These are phyloP conservation scores for Flaveria bidentis DNA, from an alignment of 129 eudicot genomes.

Conservation along the genomic window DNA sequence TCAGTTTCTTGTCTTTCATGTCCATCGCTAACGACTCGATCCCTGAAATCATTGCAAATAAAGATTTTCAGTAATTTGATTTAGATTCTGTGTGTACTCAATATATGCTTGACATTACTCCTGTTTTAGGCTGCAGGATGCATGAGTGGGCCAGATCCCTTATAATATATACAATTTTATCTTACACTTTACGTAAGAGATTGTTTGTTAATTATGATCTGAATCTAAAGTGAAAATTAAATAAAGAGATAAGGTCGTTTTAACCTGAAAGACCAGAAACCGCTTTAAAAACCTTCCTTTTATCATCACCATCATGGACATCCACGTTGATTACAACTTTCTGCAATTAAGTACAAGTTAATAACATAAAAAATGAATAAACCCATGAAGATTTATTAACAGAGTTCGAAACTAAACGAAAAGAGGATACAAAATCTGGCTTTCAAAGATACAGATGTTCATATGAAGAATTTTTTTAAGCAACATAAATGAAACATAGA, in stretches of 20 bases:
- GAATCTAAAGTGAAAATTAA: background rate
- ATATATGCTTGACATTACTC: too few species aligned
- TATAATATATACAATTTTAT: too few species aligned
- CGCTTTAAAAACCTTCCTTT: background rate
- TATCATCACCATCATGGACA: background rate
- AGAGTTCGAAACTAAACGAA: too few species aligned
- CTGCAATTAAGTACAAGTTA: background rate
- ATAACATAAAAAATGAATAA: background rate
- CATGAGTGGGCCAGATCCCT: too few species aligned
- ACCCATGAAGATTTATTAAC: background rate
- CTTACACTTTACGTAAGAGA: too few species aligned
- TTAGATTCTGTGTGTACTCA: too few species aligned
- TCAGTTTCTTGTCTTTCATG: constrained; percentile 37
- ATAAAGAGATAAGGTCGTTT: background rate
- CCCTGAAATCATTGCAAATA: background rate
- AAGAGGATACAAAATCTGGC: too few species aligned
- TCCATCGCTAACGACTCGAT: constrained; percentile 27
- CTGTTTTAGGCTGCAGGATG: too few species aligned
- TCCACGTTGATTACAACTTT: background rate
- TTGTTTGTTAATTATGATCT: too few species aligned
- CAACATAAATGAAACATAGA: background rate
- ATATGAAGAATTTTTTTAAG: too few species aligned
- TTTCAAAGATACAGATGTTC: too few species aligned
- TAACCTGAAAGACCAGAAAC: constrained; percentile 2
- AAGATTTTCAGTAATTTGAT: too few species aligned